Evolutionary conservation across 2,329 filamentous ascomycete species (phyloP), one percentile per base, ranked within the genome.

Genomic region (Intubia oerlemansii): DNA sequence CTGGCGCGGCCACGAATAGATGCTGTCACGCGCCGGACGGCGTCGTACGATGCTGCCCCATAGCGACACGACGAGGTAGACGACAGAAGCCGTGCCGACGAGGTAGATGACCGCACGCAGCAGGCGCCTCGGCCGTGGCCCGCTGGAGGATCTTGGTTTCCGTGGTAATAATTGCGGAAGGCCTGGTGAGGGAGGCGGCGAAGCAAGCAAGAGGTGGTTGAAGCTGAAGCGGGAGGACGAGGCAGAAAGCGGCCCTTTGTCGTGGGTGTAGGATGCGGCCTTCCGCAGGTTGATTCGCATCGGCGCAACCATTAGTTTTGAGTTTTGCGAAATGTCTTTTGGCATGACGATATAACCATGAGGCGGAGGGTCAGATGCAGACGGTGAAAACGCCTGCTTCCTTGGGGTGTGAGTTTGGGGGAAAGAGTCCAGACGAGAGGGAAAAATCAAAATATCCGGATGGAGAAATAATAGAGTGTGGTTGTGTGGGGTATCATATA

Each of bases 121-220:
- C 11, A 72, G 52, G 32, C 64, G 57, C 33, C 63, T 65, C 5
- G 64, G 66, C 21, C 62, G 61, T 27, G 63, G 51, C n/a, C 62
- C 53, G 24, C 56, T 52, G 13, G 57, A 56, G 27, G 67, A 62
- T 48, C 73, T 70, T 42, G 70, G 63, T 42, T 29, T 27, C 15
- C 15, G 61, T 10, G 69, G 69, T 10, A 38, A 54, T 30, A 77
- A 57, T 10, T 66, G 69, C 10, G 74, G 78, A 28, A 82, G 61
- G 36, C 66, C 66, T 3, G 74, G 76, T 2, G 72, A 85, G 19
- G 64, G 63, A 4, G 74, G 72, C 16, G 74, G 77, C 2, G 59
- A 60, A 16, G 66, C 70, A 46, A 67, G 71, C 39, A 72, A 53
- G 22, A 78, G 59, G 36, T 77, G 66, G 41, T 71, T 71, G 49